These are phyloP conservation scores for Ailanthus altissimus DNA, from an alignment of 345 rosid species.

Conservation along the genomic window DNA sequence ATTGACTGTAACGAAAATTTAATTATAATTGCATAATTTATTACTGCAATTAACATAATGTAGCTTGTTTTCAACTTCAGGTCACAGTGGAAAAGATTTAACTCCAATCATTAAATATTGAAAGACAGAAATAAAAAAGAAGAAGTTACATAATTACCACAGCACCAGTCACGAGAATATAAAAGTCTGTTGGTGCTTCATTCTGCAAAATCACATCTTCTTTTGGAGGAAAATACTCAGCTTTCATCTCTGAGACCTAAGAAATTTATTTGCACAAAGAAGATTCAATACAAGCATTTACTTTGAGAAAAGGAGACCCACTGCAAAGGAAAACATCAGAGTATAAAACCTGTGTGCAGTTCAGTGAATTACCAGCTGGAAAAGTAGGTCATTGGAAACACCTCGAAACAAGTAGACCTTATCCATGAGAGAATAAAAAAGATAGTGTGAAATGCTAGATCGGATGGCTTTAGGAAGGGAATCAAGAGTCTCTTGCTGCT, in stretches of 20 bases:
- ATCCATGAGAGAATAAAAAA: slow-evolving; percentile 67
- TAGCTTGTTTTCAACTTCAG: not conserved
- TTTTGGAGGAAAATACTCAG: slow-evolving; percentile 86
- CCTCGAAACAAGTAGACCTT: slow-evolving; percentile 66
- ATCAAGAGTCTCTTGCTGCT: slow-evolving; percentile 73
- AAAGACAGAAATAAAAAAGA: not conserved
- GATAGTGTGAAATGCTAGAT: slow-evolving; percentile 70
- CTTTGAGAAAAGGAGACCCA: not conserved
- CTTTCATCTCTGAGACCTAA: slow-evolving; percentile 83
- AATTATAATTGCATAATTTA: not conserved
- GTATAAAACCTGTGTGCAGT: not conserved
- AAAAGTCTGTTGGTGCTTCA: slow-evolving; percentile 85
- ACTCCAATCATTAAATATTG: not conserved
- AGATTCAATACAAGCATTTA: not conserved
- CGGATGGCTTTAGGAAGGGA: slow-evolving; percentile 78
- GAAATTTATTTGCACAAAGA: slow-evolving; percentile 14
- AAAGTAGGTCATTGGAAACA: slow-evolving; percentile 71
- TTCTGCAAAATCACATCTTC: slow-evolving; percentile 83
- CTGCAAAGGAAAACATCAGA: not conserved
- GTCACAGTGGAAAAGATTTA: not conserved
- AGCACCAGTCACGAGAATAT: slow-evolving; percentile 67
- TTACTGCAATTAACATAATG: not conserved
- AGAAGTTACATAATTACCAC: slow-evolving; percentile 48
- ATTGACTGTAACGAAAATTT: not conserved
- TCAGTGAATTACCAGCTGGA: slow-evolving; percentile 58